Conservation (phyloP, 306 rosid genomes). For the Crataegus laevigata region DNA sequence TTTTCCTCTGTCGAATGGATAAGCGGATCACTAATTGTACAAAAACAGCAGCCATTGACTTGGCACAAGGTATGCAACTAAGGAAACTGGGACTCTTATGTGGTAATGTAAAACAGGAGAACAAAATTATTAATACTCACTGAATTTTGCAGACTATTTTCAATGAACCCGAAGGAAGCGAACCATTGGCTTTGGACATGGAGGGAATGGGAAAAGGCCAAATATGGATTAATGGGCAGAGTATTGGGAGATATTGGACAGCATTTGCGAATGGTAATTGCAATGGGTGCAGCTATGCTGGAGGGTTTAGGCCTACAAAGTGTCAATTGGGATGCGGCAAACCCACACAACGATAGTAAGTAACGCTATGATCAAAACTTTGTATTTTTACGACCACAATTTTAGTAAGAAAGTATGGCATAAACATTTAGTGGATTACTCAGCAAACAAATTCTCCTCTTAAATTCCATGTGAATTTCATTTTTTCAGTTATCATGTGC, state of each 20-base stretch:
- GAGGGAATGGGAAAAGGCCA: slow-evolving; percentile 98
- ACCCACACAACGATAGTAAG: slow-evolving; percentile 88
- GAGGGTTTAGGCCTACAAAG: slow-evolving; percentile 71
- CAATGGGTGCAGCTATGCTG: slow-evolving; percentile 62
- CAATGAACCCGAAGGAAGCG: slow-evolving; percentile 78
- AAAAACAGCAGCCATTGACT: slow-evolving; percentile 74
- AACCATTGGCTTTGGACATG: slow-evolving; percentile 94
- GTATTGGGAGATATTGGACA: slow-evolving; percentile 97
- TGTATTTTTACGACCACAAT: background rate
- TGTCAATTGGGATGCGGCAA: slow-evolving; percentile 90
- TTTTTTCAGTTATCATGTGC: slow-evolving; percentile 89
- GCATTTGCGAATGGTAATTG: slow-evolving; percentile 72
- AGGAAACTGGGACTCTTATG: slow-evolving; percentile 1
- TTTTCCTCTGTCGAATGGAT: slow-evolving; percentile 86
- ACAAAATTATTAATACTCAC: slow-evolving; percentile 7
- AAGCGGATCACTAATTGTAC: slow-evolving; percentile 53
- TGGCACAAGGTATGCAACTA: slow-evolving; percentile 80
- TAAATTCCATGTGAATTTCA: background rate
- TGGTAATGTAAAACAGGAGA: background rate
- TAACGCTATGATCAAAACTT: background rate
- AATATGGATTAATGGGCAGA: slow-evolving; percentile 91
- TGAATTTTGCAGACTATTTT: slow-evolving; percentile 55
- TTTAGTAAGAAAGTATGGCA: background rate
- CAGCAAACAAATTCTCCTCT: background rate
- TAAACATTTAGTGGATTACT: slow-evolving; percentile 1